Evolutionary conservation across 352 stramenopile genomes (phyloP).

Genomic region (Phytophthora macrochlamydospora): DNA sequence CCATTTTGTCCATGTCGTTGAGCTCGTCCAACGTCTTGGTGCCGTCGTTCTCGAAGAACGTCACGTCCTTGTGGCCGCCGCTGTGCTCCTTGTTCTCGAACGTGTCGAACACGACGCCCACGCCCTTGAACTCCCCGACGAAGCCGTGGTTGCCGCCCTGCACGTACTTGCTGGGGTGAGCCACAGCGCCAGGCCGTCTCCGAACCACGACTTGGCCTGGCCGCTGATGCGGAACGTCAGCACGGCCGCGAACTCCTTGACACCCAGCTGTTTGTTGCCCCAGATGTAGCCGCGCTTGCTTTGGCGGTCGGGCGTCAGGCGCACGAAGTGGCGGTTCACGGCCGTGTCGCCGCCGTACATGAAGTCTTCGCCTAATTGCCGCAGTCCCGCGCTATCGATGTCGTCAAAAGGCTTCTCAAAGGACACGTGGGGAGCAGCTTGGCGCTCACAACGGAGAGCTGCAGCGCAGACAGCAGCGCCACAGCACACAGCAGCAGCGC

Average conservation of each 20-base stretch:
- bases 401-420: constrained; percentile 86
- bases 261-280: constrained; percentile 65
- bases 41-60: constrained; percentile 82
- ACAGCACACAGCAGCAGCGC: constrained; percentile 26
- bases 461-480: constrained; percentile 23
- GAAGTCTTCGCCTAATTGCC: constrained; percentile 63
- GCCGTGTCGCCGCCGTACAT: constrained; percentile 60
- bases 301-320: constrained; percentile 80
- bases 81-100: constrained; percentile 84
- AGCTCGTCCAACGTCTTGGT: constrained; percentile 79
- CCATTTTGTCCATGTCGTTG: constrained; percentile 67
- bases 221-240: constrained; percentile 87
- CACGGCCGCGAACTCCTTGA: constrained; percentile 73
- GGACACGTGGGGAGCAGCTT: constrained; percentile 59
- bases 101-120: constrained; percentile 86
- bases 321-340: constrained; percentile 85
- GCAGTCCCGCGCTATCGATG: constrained; percentile 64
- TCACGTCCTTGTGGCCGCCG: constrained; percentile 86
- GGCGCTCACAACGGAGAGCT: constrained; percentile 20
- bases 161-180: constrained; percentile 63
- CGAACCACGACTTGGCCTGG: constrained; percentile 75
- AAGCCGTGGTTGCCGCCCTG: constrained; percentile 85
- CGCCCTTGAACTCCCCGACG: constrained; percentile 68
- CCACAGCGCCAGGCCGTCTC: constrained; percentile 83
- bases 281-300: constrained; percentile 80